Evolutionary conservation across 768 basidiomycete genomes (phyloP).

Genomic region (Lactarius tabidus): DNA sequence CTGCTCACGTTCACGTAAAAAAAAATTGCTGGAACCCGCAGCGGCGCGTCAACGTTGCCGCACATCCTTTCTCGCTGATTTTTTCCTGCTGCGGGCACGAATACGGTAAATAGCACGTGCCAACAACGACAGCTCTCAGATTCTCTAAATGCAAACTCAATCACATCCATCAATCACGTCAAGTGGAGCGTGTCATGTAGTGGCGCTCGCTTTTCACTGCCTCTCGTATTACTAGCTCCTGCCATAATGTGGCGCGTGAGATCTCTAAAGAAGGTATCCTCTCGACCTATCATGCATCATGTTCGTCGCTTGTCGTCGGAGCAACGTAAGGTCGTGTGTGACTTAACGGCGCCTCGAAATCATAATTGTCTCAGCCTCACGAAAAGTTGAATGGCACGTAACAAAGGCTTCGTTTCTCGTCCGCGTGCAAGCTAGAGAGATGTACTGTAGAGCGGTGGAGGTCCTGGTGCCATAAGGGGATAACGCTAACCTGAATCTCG

Average conservation of each 20-base stretch:
- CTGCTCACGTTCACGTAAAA: not conserved
- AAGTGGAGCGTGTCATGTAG: slow-evolving; percentile 9
- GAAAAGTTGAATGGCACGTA: not conserved
- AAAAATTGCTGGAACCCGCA: not conserved
- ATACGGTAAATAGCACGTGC: not conserved
- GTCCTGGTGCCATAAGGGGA: not conserved
- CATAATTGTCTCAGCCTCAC: not conserved
- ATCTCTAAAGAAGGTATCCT: not conserved
- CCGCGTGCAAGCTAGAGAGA: no score
- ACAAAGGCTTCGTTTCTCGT: not conserved
- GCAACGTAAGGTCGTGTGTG: not conserved
- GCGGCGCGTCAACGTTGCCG: not conserved
- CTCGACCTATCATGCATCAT: not conserved
- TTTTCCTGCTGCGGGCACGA: not conserved
- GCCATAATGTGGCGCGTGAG: not conserved
- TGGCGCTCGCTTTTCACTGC: slow-evolving; percentile 1
- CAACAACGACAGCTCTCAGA: not conserved
- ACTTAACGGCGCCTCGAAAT: not conserved
- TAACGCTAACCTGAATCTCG: not conserved
- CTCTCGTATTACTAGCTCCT: not conserved
- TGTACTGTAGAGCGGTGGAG: no score
- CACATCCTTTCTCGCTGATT: not conserved
- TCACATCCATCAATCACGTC: not conserved
- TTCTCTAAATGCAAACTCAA: slow-evolving; percentile 1
- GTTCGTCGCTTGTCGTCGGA: not conserved